These are phyloP conservation scores for Dactylonectria estremocensis DNA, from an alignment of 2,329 filamentous ascomycete genomes.

Conservation along the genomic window DNA sequence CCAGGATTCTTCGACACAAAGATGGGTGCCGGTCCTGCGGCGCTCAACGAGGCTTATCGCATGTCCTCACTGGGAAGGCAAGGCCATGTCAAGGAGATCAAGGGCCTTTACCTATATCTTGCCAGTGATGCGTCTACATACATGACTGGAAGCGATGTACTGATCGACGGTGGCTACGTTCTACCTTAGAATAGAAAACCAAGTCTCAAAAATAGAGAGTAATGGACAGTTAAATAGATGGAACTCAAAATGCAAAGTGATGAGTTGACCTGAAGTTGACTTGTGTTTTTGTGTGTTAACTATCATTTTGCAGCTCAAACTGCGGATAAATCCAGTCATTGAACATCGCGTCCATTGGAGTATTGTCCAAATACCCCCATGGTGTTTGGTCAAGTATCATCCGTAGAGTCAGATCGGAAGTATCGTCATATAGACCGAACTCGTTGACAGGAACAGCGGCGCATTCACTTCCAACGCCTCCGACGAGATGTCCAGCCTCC, in stretches of 20 bases:
- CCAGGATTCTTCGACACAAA: slow-evolving; percentile 64
- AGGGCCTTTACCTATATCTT: slow-evolving; percentile 69
- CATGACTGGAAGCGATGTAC: slow-evolving; percentile 64
- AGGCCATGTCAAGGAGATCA: slow-evolving; percentile 75
- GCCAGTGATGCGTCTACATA: slow-evolving; percentile 65
- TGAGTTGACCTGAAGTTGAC: not conserved
- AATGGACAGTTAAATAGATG: not conserved
- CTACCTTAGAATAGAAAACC: slow-evolving; percentile 33
- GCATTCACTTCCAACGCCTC: not conserved
- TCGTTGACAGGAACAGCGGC: slow-evolving; percentile 14
- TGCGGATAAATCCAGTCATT: slow-evolving; percentile 30
- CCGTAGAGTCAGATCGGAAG: slow-evolving; percentile 20
- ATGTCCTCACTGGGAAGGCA: slow-evolving; percentile 68
- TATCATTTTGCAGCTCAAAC: slow-evolving; percentile 21
- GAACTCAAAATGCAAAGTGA: not conserved
- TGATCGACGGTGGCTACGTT: slow-evolving; percentile 61
- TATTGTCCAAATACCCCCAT: slow-evolving; percentile 27
- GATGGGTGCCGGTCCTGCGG: slow-evolving; percentile 62
- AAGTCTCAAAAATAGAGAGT: not conserved
- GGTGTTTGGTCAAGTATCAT: slow-evolving; percentile 28
- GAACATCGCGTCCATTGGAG: slow-evolving; percentile 25
- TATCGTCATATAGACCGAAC: slow-evolving; percentile 18
- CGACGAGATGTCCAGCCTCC: not conserved
- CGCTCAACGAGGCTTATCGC: slow-evolving; percentile 61
- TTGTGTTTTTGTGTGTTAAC: not conserved